phyloP scores from a whole-genome alignment of 305 asterid genomes.

The Fraxinus ornus region DNA sequence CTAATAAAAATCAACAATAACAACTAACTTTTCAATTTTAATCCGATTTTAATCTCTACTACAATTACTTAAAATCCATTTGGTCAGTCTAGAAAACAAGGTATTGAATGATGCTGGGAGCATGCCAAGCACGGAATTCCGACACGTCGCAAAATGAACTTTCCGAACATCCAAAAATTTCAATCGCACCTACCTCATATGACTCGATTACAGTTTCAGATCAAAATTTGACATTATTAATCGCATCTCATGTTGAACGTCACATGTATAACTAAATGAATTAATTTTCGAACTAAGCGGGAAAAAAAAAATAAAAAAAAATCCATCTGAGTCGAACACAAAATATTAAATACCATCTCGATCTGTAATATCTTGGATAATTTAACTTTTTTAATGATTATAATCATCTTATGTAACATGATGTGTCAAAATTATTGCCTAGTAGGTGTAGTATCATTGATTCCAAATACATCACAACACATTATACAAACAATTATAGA shows the following conservation, averaged over 20 bases:
- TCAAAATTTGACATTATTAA: neutral
- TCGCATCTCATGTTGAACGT: neutral
- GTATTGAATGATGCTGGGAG: neutral
- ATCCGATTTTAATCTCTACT: too few relatives aligned
- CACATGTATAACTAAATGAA: neutral
- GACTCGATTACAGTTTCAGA: neutral
- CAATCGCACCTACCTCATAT: neutral
- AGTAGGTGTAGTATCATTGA: neutral
- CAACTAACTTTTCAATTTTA: too few relatives aligned
- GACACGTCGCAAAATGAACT: neutral
- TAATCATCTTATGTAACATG: neutral
- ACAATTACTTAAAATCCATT: neutral
- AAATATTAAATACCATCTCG: neutral
- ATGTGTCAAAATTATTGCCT: neutral
- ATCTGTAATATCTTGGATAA: neutral
- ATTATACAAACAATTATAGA: neutral
- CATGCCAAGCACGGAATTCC: neutral
- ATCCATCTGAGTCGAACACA: neutral
- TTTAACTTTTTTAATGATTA: neutral
- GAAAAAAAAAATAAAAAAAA: neutral
- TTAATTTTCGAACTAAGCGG: neutral
- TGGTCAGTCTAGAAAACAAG: neutral
- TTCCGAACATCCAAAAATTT: neutral
- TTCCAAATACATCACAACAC: neutral
- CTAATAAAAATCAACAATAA: too few relatives aligned